phyloP scores from a whole-genome alignment of 2,329 filamentous ascomycete species.

The Beauveria pseudobassiana region DNA sequence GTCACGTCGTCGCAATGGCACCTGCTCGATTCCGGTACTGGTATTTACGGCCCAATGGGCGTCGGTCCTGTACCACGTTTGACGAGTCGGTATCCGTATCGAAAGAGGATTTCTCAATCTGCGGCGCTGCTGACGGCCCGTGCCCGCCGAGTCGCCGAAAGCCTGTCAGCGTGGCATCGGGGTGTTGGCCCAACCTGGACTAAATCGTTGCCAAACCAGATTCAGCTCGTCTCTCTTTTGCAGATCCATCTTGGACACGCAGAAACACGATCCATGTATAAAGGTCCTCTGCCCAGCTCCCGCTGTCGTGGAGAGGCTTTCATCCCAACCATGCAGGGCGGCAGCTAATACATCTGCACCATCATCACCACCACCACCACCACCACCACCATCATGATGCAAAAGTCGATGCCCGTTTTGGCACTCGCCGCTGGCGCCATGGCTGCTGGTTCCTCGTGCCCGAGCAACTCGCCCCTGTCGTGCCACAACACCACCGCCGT shows the following conservation, averaged over 20 bases:
- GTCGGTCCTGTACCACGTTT: conserved; percentile 9
- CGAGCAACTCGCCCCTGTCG: conserved; percentile 40
- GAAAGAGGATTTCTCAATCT: too few relatives aligned
- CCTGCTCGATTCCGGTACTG: conserved; percentile 5
- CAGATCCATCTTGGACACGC: too few relatives aligned
- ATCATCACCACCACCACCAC: neutral
- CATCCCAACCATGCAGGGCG: neutral
- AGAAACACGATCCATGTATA: too few relatives aligned
- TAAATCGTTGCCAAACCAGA: too few relatives aligned
- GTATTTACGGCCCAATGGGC: conserved; percentile 2
- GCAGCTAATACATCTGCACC: neutral
- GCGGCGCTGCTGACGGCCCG: neutral
- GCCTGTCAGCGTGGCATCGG: too few relatives aligned
- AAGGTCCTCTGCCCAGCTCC: too few relatives aligned
- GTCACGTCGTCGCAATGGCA: conserved; percentile 5
- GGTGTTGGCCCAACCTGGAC: too few relatives aligned
- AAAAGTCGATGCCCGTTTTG: conserved; percentile 10
- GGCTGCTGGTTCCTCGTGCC: conserved; percentile 18
- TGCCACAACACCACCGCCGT: conserved; percentile 56
- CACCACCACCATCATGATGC: neutral
- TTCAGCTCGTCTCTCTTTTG: too few relatives aligned
- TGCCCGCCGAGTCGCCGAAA: neutral
- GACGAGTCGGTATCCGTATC: conserved; percentile 3
- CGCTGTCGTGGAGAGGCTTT: neutral
- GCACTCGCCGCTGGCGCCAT: conserved; percentile 15